Evolutionary conservation across 164 flowering plant species (phyloP), one percentile per base, ranked within the genome.

Genomic region (Paratinospora sagittata): DNA sequence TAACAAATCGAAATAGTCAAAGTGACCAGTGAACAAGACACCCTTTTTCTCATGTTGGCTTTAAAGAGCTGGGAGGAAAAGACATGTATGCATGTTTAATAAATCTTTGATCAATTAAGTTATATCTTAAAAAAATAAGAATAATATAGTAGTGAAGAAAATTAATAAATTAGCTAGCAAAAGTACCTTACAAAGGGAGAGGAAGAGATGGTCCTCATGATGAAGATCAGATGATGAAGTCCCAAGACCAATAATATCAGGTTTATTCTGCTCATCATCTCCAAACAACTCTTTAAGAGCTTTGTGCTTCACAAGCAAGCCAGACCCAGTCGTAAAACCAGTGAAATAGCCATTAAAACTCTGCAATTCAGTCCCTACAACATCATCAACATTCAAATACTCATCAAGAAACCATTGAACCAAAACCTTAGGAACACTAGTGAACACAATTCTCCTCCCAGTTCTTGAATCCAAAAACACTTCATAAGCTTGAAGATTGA

Each of bases 161-260:
- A 7, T 39, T 39, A 8, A 39, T 60, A n/a, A 16, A 65, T 14
- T 33, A 34, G 8, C 34, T 16, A 16, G 45, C 19, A 33, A 65
- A 34, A 10, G 47, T 83, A 93, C 97, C 97, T 93, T 88, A 90
- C 97, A 93, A 7, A 75, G 83, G 47, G 97, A 89, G 72, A 89
- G 72, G 71, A 93, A 86, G 60, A 80, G 85, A n/a, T 86, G 82
- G 65, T 89, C 91, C 72, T 77, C 76, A n/a, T n/a, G n/a, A n/a
- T n/a, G n/a, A n/a, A n/a, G n/a, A n/a, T n/a, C 6, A 75, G 63
- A n/a, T 33, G 78, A 3, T 27, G 58, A 74, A 66, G 79, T 76
- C 52, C 89, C 92, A 74, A 93, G 76, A 2, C 93, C 96, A 67
- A 91, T n/a, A n/a, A n/a, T 71, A 80, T 88, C 96, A 30, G 96